Conservation (phyloP, 2,329 filamentous ascomycete genomes). For the Colletotrichum eremochloae region DNA sequence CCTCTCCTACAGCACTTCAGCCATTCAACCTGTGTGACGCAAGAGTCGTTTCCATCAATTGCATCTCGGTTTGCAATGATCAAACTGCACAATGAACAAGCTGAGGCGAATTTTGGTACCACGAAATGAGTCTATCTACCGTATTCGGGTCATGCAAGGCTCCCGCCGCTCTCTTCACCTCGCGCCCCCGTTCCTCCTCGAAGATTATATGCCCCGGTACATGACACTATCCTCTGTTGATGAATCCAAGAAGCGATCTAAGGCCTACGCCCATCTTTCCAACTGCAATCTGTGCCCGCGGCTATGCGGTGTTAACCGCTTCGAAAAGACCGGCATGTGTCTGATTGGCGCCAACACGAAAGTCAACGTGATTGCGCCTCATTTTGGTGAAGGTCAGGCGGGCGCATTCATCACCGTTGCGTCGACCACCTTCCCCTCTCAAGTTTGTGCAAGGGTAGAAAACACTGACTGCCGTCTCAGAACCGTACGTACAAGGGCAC, state of each 20-base stretch:
- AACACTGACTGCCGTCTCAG: conserved; percentile 52
- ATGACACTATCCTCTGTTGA: conserved; percentile 76
- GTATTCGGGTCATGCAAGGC: not conserved
- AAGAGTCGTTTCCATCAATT: conserved; percentile 3
- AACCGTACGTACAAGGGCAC: conserved; percentile 86
- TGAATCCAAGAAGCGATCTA: conserved; percentile 78
- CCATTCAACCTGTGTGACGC: conserved; percentile 15
- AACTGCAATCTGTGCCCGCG: conserved; percentile 88
- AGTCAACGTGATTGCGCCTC: conserved; percentile 87
- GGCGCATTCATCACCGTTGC: conserved; percentile 38
- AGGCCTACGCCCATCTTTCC: conserved; percentile 79
- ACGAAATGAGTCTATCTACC: not conserved
- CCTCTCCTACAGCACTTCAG: conserved; percentile 2
- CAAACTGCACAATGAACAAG: conserved; percentile 15
- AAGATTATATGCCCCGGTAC: conserved; percentile 81
- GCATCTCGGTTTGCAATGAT: not conserved
- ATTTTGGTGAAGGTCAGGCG: conserved; percentile 79
- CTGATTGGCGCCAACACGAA: conserved; percentile 82
- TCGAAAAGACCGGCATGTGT: conserved; percentile 82
- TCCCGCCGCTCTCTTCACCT: conserved; percentile 60
- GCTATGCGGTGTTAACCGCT: conserved; percentile 84
- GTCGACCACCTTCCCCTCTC: not conserved
- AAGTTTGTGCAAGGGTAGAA: conserved; percentile 1
- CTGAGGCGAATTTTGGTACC: conserved; percentile 1
- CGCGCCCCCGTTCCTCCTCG: conserved; percentile 77